Conservation (phyloP, 352 stramenopile species). For the Pythium biforme region DNA sequence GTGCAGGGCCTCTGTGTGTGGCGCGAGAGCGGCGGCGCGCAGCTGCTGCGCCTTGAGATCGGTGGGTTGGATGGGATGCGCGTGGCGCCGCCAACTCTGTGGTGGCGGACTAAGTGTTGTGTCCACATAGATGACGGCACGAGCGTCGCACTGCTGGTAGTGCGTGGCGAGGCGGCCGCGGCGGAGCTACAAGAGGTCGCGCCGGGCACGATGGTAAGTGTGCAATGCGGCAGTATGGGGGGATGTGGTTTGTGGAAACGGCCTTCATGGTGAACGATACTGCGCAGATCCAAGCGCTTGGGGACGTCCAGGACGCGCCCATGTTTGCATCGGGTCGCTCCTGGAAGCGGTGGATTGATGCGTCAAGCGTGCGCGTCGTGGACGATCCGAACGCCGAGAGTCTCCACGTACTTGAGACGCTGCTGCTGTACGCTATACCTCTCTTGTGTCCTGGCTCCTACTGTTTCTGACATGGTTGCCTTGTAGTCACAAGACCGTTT, state of each 20-base stretch:
- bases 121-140: constrained; percentile 24
- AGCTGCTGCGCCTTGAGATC: constrained; percentile 18
- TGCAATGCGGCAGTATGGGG: too few species aligned
- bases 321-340: constrained; percentile 21
- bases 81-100: too few species aligned
- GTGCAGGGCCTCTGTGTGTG: constrained; percentile 22
- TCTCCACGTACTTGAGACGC: constrained; percentile 56
- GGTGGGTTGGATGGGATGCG: constrained; percentile 15
- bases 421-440: constrained; percentile 40
- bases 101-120: too few species aligned
- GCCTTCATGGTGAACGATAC: too few species aligned
- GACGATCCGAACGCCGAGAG: constrained; percentile 60
- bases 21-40: constrained; percentile 10
- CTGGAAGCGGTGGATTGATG: constrained; percentile 24
- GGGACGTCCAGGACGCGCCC: constrained; percentile 15
- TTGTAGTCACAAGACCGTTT: constrained; percentile 8
- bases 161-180: constrained; percentile 16
- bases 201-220: constrained; percentile 13
- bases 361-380: constrained; percentile 36
- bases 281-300: constrained; percentile 10
- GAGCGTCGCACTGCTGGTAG: constrained; percentile 19
- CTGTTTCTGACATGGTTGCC: neutral
- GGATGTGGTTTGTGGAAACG: too few species aligned
- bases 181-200: constrained; percentile 4
- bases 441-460: neutral